phyloP scores from a whole-genome alignment of 805 yeast genomes.

The Ogataea saltuana region DNA sequence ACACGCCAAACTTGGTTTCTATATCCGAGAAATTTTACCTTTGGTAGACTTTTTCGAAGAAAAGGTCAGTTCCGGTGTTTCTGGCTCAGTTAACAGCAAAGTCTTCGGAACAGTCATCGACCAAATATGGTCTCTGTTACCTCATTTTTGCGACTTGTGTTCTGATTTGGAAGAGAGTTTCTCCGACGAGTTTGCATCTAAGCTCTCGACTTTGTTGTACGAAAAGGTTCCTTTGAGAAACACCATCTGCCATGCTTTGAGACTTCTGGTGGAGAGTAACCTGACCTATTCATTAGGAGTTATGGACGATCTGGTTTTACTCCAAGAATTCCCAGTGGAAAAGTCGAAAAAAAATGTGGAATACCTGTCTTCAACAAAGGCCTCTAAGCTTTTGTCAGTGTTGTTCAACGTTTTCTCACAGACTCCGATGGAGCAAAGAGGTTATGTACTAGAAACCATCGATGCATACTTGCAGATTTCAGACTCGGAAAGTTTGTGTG shows the following conservation, averaged over 20 bases:
- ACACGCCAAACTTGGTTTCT: constrained; percentile 67
- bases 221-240: constrained; percentile 74
- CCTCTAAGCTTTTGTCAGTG: constrained; percentile 80
- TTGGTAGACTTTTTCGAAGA: constrained; percentile 53
- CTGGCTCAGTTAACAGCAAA: constrained; percentile 68
- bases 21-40: constrained; percentile 66
- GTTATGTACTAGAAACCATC: constrained; percentile 82
- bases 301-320: constrained; percentile 54
- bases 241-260: constrained; percentile 79
- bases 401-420: constrained; percentile 92
- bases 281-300: constrained; percentile 62
- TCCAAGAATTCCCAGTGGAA: constrained; percentile 60
- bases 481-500: constrained; percentile 61
- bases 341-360: constrained; percentile 59
- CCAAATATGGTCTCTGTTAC: constrained; percentile 90
- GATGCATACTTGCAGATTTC: constrained; percentile 76
- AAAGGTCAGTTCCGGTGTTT: constrained; percentile 44
- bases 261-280: constrained; percentile 76
- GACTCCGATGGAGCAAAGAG: constrained; percentile 80
- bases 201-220: constrained; percentile 72
- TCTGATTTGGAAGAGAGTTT: constrained; percentile 66
- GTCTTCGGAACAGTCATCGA: constrained; percentile 82
- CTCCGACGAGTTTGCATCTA: constrained; percentile 74
- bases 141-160: constrained; percentile 87
- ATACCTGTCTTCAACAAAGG: constrained; percentile 57